Percentiles rank a stretch among this genome's conserved stretches.
These are phyloP conservation scores for Bromus sterilis DNA, from an alignment of 176 grass and related monocot species.

Conservation along the genomic window DNA sequence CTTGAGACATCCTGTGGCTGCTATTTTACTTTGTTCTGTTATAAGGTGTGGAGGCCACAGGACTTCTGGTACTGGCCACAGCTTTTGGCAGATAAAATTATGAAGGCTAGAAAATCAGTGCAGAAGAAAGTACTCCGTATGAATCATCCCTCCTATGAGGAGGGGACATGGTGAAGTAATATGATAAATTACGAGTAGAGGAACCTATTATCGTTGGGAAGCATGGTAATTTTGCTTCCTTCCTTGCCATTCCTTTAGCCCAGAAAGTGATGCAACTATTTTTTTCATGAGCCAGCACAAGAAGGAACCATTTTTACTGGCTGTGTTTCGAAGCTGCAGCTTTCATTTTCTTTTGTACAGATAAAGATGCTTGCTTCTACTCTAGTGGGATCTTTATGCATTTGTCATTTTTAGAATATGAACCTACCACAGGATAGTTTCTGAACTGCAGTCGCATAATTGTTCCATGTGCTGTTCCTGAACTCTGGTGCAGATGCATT, in stretches of 20 bases:
- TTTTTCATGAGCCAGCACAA: not conserved
- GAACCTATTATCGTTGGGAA: not conserved
- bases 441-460: not conserved
- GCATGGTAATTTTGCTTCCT: conserved; percentile 26
- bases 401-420: conserved; percentile 33
- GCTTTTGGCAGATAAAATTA: conserved; percentile 30
- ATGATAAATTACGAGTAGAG: conserved; percentile 4
- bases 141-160: conserved; percentile 6
- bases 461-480: not conserved
- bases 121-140: conserved; percentile 14
- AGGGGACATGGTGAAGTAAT: conserved; percentile 1
- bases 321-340: not conserved
- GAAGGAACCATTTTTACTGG: not conserved
- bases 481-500: not conserved
- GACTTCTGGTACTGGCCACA: conserved; percentile 32
- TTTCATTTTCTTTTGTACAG: not conserved
- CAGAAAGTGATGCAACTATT: conserved; percentile 3
- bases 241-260: conserved; percentile 11
- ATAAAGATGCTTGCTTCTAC: conserved; percentile 11
- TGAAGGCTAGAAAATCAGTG: conserved; percentile 1
- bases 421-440: not conserved
- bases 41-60: conserved; percentile 21
- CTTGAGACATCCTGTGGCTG: conserved; percentile 3
- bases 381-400: not conserved
- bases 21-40: conserved; percentile 17